Conservation (phyloP, 2,329 filamentous ascomycete species). For the Dactylellina leptospora region DNA sequence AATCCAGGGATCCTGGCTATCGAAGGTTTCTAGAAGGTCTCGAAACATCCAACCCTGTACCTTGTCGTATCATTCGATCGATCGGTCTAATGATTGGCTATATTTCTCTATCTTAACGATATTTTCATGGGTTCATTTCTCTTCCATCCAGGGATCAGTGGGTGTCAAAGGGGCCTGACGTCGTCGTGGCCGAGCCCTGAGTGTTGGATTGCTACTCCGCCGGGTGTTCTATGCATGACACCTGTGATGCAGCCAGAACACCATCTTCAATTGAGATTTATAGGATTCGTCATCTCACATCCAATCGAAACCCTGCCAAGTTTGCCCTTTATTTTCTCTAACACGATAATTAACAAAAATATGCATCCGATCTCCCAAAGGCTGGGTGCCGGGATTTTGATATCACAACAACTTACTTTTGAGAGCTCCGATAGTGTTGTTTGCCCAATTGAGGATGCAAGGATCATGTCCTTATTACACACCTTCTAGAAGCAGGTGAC, state of each 20-base stretch:
- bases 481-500: slow-evolving; percentile 10
- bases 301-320: too few species aligned
- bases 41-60: neutral
- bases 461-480: neutral
- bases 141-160: neutral
- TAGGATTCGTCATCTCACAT: too few species aligned
- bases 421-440: neutral
- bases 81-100: slow-evolving; percentile 1
- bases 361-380: too few species aligned
- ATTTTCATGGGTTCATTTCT: neutral
- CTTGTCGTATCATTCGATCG: neutral
- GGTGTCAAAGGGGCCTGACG: neutral
- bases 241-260: too few species aligned
- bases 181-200: neutral
- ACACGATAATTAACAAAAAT: too few species aligned
- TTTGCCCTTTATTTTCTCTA: too few species aligned
- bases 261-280: too few species aligned
- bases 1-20: neutral
- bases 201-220: neutral
- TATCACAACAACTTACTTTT: too few species aligned
- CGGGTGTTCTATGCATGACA: neutral
- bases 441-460: neutral
- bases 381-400: too few species aligned
- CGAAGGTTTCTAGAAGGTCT: slow-evolving; percentile 20
- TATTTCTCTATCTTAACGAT: neutral